A percentile compares a stretch with the other conserved stretches of the same genome.
phyloP scores from a whole-genome alignment of 192 early-diverging fungal species.

The Spizellomyces sp. region DNA sequence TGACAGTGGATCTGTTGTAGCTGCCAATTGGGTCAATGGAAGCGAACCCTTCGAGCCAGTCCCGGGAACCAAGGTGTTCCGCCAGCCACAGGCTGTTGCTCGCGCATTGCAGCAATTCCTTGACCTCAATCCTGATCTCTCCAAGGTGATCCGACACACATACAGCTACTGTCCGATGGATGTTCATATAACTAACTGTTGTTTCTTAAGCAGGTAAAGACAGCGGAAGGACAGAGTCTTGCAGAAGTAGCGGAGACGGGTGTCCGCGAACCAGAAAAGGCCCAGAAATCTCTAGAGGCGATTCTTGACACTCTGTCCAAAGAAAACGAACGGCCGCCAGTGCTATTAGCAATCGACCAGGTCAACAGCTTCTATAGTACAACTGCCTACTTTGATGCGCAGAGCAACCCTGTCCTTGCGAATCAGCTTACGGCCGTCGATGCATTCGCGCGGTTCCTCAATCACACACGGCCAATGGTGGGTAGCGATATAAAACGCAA shows the following conservation, averaged over 20 bases:
- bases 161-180: background rate
- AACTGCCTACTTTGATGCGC: slow-evolving; percentile 23
- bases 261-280: background rate
- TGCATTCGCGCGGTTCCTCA: slow-evolving; percentile 8
- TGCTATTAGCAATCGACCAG: slow-evolving; percentile 28
- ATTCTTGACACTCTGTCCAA: slow-evolving; percentile 14
- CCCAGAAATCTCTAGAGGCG: slow-evolving; percentile 12
- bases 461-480: background rate
- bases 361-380: slow-evolving; percentile 22
- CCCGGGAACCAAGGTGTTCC: background rate
- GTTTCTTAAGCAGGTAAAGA: background rate
- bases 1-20: background rate
- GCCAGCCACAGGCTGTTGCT: slow-evolving; percentile 8
- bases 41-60: background rate
- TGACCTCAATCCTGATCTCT: background rate
- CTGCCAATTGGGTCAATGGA: slow-evolving; percentile 21
- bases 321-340: background rate
- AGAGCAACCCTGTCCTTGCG: slow-evolving; percentile 15
- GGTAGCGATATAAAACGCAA: background rate
- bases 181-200: background rate
- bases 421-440: slow-evolving; percentile 13
- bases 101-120: slow-evolving; percentile 15
- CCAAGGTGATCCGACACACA: background rate
- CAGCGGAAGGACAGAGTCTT: slow-evolving; percentile 7
- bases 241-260: slow-evolving; percentile 4